Percentiles rank a stretch among this genome's conserved stretches.
Conservation (phyloP, 208 protist species). For the Naegleria fowleri region DNA sequence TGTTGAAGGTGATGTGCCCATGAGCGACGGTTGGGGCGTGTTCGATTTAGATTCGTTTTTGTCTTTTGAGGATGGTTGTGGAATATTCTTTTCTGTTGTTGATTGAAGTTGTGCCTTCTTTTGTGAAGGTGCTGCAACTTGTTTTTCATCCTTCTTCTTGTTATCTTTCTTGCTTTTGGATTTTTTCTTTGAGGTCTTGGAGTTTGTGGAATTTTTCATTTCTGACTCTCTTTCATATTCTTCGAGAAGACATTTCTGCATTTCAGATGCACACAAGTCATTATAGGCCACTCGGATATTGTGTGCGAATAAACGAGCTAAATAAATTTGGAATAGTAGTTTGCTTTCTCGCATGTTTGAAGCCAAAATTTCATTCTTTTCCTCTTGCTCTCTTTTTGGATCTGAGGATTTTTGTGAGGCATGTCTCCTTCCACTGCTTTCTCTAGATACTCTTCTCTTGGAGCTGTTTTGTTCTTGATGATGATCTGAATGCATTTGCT, state of each 20-base stretch:
- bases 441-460: no score
- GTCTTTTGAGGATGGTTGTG: not conserved
- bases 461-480: no score
- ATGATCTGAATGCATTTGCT: no score
- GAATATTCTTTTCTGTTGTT: not conserved
- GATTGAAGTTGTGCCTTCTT: not conserved
- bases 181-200: not conserved
- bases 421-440: no score
- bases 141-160: not conserved
- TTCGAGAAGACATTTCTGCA: not conserved
- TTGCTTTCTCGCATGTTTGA: not conserved
- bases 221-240: not conserved
- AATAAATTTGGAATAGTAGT: constrained; percentile 20
- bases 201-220: not conserved
- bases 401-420: no score
- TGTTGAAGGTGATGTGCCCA: no score
- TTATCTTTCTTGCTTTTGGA: not conserved
- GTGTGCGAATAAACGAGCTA: not conserved
- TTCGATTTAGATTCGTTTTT: no score
- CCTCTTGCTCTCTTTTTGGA: not conserved
- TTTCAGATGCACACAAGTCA: not conserved
- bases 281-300: constrained; percentile 1
- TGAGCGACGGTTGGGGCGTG: no score
- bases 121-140: not conserved
- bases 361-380: not conserved